These are phyloP conservation scores for Ganoderma sp. DNA, from an alignment of 1,284 basidiomycete genomes.

Conservation along the genomic window DNA sequence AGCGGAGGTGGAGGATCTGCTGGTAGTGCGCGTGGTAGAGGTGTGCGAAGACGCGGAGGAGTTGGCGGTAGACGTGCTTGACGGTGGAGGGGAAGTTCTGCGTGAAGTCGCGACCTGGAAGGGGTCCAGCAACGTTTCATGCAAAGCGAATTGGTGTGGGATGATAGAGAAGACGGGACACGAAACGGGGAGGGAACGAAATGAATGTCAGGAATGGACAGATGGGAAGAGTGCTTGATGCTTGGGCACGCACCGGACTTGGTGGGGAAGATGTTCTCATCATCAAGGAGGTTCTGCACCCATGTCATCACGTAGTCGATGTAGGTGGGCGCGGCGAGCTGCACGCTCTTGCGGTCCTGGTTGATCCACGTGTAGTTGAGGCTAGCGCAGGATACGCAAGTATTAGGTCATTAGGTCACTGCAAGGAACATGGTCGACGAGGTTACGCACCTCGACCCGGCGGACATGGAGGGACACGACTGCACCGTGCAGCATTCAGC, in stretches of 20 bases:
- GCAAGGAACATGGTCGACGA: constrained; percentile 39
- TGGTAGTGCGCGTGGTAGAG: constrained; percentile 96
- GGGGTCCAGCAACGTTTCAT: background rate
- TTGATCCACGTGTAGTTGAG: constrained; percentile 99
- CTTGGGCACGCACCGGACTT: constrained; percentile 74
- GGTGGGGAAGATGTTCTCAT: constrained; percentile 93
- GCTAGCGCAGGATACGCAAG: constrained; percentile 49
- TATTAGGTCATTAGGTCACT: background rate
- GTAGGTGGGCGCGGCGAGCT: constrained; percentile 94
- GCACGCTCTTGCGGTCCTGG: constrained; percentile 90
- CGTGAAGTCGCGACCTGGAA: constrained; percentile 87
- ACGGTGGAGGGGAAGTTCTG: constrained; percentile 89
- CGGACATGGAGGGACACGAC: constrained; percentile 92
- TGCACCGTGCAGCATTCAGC: constrained; percentile 94
- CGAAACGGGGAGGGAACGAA: background rate
- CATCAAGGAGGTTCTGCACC: constrained; percentile 93
- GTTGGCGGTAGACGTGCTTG: constrained; percentile 96
- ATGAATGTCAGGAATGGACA: background rate
- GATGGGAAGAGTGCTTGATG: background rate
- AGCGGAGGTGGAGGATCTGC: constrained; percentile 91
- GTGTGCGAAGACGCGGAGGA: constrained; percentile 96
- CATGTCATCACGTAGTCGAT: constrained; percentile 99
- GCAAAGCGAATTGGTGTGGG: background rate
- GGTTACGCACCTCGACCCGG: constrained; percentile 73
- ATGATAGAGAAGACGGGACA: background rate